Base-by-base conservation (phyloP, 2,329 filamentous ascomycete species). In the Davidsoniella australis region DNA sequence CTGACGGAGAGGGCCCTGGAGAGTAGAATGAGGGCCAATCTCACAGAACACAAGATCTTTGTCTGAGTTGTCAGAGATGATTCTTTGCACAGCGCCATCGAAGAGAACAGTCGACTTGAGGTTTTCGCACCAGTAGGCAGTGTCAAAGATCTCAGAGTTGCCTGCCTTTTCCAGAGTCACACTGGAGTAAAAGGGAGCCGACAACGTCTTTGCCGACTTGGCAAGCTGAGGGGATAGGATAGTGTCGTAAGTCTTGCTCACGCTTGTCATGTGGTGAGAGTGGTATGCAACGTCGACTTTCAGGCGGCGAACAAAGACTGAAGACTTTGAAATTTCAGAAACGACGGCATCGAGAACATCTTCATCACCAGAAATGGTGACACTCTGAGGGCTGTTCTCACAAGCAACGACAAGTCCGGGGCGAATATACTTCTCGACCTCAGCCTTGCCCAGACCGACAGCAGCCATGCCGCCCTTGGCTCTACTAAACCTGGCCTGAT, bases 351-450 rank as follows among this genome's bases (percentile, higher is more conserved):
- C 55, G 4, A 66, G 53, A 24, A 56, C 54, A 0, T 54, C 51
- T 0, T 37, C 41, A 24, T 63, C 59, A 0, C 64, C 64, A n/a
- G 60, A 61, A 1, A 67, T 26, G 0, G 65, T 68, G 1, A 66
- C 57, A 29, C 58, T 64, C 2, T 52, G 51, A 0, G 61, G 62
- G 2, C 60, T 62, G 53, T 68, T 68, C 24, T 63, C 55, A 42
- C 64, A 68, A 2, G 63, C 67, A n/a, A 66, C 57, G 2, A 55
- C 54, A 2, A 62, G 57, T 0, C 52, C 50, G 5, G 49, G 42
- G 37, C 53, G 46, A 29, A 55, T 43, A 4, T 26, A 45, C 9
- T 20, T n/a, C 5, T 53, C 51, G 6, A 40, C 50, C 20, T 53
- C 47, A 29, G 54, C 46, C 1, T 38, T 48, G 2, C 50, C 2